phyloP scores from a whole-genome alignment of 2,329 filamentous ascomycete genomes.

The Teratosphaeria viscida region DNA sequence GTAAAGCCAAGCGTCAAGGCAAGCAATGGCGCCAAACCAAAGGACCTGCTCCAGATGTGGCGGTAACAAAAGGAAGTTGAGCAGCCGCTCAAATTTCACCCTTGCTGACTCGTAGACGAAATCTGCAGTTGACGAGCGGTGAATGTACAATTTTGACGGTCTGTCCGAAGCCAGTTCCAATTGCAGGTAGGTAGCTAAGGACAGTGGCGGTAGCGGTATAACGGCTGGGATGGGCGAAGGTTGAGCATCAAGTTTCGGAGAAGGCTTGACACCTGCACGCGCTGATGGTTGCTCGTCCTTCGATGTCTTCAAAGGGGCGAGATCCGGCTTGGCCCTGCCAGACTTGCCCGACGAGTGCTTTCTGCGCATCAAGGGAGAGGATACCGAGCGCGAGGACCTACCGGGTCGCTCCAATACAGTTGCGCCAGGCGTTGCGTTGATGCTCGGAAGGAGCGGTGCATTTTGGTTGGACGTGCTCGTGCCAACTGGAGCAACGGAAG shows the following conservation, averaged over 20 bases:
- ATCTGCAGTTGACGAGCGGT: constrained; percentile 45
- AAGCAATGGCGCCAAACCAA: constrained; percentile 79
- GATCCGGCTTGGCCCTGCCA: constrained; percentile 9
- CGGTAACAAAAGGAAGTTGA: constrained; percentile 79
- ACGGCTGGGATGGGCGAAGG: constrained; percentile 39
- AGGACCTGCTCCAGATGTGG: constrained; percentile 74
- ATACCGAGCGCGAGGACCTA: constrained; percentile 24
- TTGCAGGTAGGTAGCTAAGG: constrained; percentile 55
- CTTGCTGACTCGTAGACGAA: constrained; percentile 85
- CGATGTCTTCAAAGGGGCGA: constrained; percentile 26
- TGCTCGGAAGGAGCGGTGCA: constrained; percentile 18
- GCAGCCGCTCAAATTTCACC: constrained; percentile 80
- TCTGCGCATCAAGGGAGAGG: constrained; percentile 28
- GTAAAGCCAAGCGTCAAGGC: constrained; percentile 91
- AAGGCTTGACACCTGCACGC: constrained; percentile 17
- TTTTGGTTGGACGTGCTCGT: not conserved
- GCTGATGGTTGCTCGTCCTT: constrained; percentile 11
- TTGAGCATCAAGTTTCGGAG: constrained; percentile 23
- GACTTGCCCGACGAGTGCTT: constrained; percentile 24
- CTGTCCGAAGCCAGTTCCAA: constrained; percentile 51
- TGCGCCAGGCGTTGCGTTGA: constrained; percentile 20
- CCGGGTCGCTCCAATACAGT: constrained; percentile 16
- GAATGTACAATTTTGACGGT: constrained; percentile 54
- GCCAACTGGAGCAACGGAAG: not conserved
- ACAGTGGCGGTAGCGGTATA: constrained; percentile 52